phyloP scores from a whole-genome alignment of 352 stramenopile species.

The Phytophthora nicotianae region DNA sequence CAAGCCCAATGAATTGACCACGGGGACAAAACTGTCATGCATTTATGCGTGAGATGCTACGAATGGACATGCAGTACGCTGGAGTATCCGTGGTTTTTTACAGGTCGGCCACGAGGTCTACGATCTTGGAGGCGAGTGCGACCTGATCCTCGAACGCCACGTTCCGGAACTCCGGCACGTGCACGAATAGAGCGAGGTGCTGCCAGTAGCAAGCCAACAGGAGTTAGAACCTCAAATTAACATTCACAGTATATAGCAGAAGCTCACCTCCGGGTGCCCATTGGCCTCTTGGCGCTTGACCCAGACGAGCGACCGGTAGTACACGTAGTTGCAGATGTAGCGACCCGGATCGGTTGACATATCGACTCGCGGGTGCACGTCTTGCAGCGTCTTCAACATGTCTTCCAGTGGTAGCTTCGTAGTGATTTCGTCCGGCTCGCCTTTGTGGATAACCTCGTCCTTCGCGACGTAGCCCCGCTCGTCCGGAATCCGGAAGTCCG shows the following conservation, averaged over 20 bases:
- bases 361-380: conserved; percentile 33
- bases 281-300: conserved; percentile 47
- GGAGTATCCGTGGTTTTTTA: conserved; percentile 4
- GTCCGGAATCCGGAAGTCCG: conserved; percentile 82
- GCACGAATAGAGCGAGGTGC: conserved; percentile 77
- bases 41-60: conserved; percentile 2
- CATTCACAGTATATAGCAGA: background rate
- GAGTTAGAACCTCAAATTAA: background rate
- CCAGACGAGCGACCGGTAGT: conserved; percentile 81
- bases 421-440: conserved; percentile 47
- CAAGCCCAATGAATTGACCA: background rate
- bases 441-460: conserved; percentile 53
- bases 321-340: conserved; percentile 90
- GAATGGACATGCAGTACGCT: background rate
- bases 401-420: conserved; percentile 68
- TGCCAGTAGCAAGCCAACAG: conserved; percentile 21
- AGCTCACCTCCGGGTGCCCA: conserved; percentile 37
- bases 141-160: conserved; percentile 69
- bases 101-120: conserved; percentile 52
- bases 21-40: background rate
- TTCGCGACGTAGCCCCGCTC: conserved; percentile 71
- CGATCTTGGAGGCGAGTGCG: conserved; percentile 58
- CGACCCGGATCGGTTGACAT: conserved; percentile 79
- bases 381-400: conserved; percentile 47
- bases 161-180: conserved; percentile 70